phyloP scores from a whole-genome alignment of 306 rosid species.

The Hylodesmum podocarpum region DNA sequence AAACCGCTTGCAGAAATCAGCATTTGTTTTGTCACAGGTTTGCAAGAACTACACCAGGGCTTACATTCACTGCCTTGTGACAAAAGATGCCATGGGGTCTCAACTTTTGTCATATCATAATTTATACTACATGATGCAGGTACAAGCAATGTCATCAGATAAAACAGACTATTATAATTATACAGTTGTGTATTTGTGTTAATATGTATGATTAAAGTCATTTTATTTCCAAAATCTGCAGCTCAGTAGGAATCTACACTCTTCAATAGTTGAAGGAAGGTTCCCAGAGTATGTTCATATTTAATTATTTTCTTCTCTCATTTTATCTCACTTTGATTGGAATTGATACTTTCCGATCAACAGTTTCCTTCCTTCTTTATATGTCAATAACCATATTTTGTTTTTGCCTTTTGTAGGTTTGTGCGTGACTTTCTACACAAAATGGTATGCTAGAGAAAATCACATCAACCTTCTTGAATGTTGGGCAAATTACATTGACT shows the following conservation, averaged over 20 bases:
- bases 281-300: constrained; percentile 77
- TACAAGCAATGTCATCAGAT: constrained; percentile 28
- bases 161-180: background rate
- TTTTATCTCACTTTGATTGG: constrained; percentile 5
- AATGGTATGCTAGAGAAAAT: constrained; percentile 57
- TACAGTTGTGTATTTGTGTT: background rate
- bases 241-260: constrained; percentile 89
- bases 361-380: constrained; percentile 20
- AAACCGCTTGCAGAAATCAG: constrained; percentile 1
- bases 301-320: background rate
- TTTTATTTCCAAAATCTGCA: constrained; percentile 41
- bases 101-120: constrained; percentile 96
- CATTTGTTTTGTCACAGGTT: constrained; percentile 52
- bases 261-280: constrained; percentile 72
- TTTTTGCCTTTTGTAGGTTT: constrained; percentile 59
- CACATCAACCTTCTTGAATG: constrained; percentile 9
- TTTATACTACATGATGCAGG: constrained; percentile 91
- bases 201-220: constrained; percentile 8
- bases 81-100: constrained; percentile 98
- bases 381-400: constrained; percentile 7
- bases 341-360: background rate
- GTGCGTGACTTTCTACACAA: constrained; percentile 73
- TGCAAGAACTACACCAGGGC: constrained; percentile 93
- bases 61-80: constrained; percentile 90
- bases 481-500: constrained; percentile 6